Conservation (phyloP, 768 basidiomycete genomes). For the Boletus rubescentipes region DNA sequence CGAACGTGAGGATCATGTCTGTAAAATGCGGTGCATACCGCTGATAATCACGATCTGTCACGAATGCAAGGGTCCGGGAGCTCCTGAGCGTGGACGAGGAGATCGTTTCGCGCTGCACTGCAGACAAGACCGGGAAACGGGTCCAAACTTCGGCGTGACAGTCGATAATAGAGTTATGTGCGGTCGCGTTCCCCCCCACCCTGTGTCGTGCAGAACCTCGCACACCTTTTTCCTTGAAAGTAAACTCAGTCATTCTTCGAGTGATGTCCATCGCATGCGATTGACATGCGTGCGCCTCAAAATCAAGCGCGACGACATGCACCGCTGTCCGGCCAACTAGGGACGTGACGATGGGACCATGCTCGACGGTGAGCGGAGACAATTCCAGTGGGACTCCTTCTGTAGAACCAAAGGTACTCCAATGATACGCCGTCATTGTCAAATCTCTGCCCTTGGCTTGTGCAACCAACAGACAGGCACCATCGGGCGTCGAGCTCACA, state of each 20-base stretch:
- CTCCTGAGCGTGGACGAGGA: slow-evolving; percentile 34
- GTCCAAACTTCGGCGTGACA: slow-evolving; percentile 60
- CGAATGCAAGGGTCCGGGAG: slow-evolving; percentile 41
- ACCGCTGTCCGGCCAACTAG: slow-evolving; percentile 41
- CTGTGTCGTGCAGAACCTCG: slow-evolving; percentile 15
- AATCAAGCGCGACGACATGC: slow-evolving; percentile 44
- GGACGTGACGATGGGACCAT: slow-evolving; percentile 41
- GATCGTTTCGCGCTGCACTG: slow-evolving; percentile 47
- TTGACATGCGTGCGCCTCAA: slow-evolving; percentile 27
- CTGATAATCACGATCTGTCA: slow-evolving; percentile 38
- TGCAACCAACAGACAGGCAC: slow-evolving; percentile 47
- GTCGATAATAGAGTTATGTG: slow-evolving; percentile 53
- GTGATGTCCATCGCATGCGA: slow-evolving; percentile 54
- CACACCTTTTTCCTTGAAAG: slow-evolving; percentile 46
- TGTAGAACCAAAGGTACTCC: slow-evolving; percentile 54
- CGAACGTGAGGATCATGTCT: slow-evolving; percentile 46
- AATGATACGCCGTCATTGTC: slow-evolving; percentile 47
- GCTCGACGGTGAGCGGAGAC: slow-evolving; percentile 22
- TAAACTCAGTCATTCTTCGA: slow-evolving; percentile 54
- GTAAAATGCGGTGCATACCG: slow-evolving; percentile 44
- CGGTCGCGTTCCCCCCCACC: slow-evolving; percentile 13
- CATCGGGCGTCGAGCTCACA: slow-evolving; percentile 50
- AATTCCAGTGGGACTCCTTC: slow-evolving; percentile 42
- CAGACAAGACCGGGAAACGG: slow-evolving; percentile 56
- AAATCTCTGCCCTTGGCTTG: slow-evolving; percentile 18